Base-by-base conservation (phyloP, 2,329 filamentous ascomycete genomes). In the Thielaviopsis populi region DNA sequence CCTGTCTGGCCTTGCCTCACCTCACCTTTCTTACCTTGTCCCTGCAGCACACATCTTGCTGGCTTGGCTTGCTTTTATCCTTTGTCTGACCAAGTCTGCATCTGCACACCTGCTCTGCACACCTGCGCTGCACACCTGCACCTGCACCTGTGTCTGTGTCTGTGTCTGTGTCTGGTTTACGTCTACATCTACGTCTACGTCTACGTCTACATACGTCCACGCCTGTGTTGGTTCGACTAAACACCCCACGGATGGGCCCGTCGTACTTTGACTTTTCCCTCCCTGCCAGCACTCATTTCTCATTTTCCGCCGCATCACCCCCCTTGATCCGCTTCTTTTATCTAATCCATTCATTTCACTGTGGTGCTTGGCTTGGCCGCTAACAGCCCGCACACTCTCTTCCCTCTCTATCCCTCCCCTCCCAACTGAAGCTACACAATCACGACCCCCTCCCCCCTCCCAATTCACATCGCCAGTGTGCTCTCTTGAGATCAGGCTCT, bases 1-100 rank as follows among this genome's bases (percentile, higher is more conserved):
- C 10, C 30, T 17, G 41, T 30, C 15, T 27, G 30, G 50, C 22
- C 30, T 3, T 30, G 27, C 27, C 15, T 3, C 11, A 22, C 27
- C n/a, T 37, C 24, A 10, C 22, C 19, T 10, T 17, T 22, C 22
- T 13, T 15, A 15, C 17, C 24, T 15, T 50, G 53, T 37, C 24
- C 53, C 53, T 56, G 53, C 53, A 56, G 53, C 53, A n/a, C 17
- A 53, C 24, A 53, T n/a, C n/a, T 46, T 46, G 53, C 53, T n/a
- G 3, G 48, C 30, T 8, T 37, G 8, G 42, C 27, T 13, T 56
- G 24, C 8, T n/a, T 56, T 10, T n/a, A 17, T 27, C 24, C 33
- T 37, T 37, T 22, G 46, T 42, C 7, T 42, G 30, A 7, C 30
- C 7, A 3, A 3, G 3, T 33, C 30, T 33, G 3, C 41, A 4